Percentiles rank a stretch among this genome's conserved stretches.
phyloP scores from a whole-genome alignment of 2,329 filamentous ascomycete species.

The Nemania serpens region DNA sequence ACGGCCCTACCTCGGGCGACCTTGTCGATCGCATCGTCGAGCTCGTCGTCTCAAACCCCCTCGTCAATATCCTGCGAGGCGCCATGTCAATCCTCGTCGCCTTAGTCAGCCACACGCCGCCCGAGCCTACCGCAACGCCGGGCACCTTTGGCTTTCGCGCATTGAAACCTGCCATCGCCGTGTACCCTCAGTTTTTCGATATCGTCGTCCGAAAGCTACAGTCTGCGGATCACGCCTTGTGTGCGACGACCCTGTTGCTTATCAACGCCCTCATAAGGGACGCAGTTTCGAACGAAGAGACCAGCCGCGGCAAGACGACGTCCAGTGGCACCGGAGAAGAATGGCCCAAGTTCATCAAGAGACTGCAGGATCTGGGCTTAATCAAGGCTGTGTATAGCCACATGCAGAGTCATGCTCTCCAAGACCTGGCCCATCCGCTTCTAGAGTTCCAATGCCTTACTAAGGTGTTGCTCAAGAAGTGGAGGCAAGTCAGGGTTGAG shows the following conservation, averaged over 20 bases:
- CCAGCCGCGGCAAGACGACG: constrained; percentile 42
- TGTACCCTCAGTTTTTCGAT: constrained; percentile 92
- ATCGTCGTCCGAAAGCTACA: constrained; percentile 90
- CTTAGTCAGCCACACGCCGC: constrained; percentile 80
- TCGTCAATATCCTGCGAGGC: constrained; percentile 95
- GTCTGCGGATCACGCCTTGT: constrained; percentile 92
- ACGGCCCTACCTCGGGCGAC: constrained; percentile 64
- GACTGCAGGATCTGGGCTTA: constrained; percentile 87
- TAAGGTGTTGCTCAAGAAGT: constrained; percentile 84
- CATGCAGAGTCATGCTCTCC: constrained; percentile 91
- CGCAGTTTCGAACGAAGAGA: constrained; percentile 76
- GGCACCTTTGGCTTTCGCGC: constrained; percentile 85
- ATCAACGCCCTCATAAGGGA: constrained; percentile 96
- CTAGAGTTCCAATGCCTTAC: constrained; percentile 92
- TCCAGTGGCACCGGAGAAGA: constrained; percentile 61
- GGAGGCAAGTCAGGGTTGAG: constrained; percentile 84
- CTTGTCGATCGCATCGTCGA: constrained; percentile 81
- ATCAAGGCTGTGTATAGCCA: constrained; percentile 90
- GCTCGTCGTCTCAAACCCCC: constrained; percentile 89
- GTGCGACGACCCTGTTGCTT: constrained; percentile 91
- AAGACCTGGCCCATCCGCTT: constrained; percentile 86
- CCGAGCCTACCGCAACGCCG: constrained; percentile 49
- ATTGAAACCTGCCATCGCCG: constrained; percentile 86
- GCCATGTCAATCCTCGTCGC: constrained; percentile 97
- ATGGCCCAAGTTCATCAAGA: constrained; percentile 95